These are phyloP conservation scores for Irpex sp. DNA, from an alignment of 1,284 basidiomycete species.

Conservation along the genomic window DNA sequence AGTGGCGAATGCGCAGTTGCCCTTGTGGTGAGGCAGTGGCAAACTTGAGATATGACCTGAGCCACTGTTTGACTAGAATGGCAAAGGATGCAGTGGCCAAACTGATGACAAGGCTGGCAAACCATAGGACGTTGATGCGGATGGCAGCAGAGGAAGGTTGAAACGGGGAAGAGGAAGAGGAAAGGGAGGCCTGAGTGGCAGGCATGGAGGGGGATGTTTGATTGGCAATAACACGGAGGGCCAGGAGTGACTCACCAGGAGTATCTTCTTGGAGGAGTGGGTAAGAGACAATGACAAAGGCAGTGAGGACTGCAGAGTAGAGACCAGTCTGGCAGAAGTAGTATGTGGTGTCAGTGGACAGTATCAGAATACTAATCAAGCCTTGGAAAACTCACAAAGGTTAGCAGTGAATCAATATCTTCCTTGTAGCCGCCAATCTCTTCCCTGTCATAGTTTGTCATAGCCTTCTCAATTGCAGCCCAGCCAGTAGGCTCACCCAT, in stretches of 20 bases:
- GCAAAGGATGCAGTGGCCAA: conserved; percentile 12
- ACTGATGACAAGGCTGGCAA: conserved; percentile 13
- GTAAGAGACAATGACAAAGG: conserved; percentile 14
- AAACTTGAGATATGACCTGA: conserved; percentile 6
- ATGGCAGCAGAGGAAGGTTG: not conserved
- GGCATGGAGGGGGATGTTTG: too few relatives aligned
- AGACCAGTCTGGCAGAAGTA: conserved; percentile 8
- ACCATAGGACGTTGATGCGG: conserved; percentile 13
- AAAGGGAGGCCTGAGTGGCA: not conserved
- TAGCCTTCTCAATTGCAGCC: not conserved
- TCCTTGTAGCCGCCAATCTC: not conserved
- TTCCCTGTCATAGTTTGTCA: not conserved
- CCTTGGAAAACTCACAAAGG: not conserved
- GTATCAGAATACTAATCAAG: not conserved
- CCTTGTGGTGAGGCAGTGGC: not conserved
- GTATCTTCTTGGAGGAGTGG: conserved; percentile 2
- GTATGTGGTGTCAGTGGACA: not conserved
- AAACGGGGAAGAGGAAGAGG: not conserved
- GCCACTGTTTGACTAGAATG: conserved; percentile 17
- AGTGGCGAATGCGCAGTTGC: conserved; percentile 4
- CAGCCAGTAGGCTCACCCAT: not conserved
- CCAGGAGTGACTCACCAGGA: not conserved
- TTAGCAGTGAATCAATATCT: not conserved
- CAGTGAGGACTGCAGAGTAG: conserved; percentile 14
- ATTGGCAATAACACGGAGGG: not conserved